phyloP scores from a whole-genome alignment of 108 stramenopile genomes.

The Discostella pseudostelligera region DNA sequence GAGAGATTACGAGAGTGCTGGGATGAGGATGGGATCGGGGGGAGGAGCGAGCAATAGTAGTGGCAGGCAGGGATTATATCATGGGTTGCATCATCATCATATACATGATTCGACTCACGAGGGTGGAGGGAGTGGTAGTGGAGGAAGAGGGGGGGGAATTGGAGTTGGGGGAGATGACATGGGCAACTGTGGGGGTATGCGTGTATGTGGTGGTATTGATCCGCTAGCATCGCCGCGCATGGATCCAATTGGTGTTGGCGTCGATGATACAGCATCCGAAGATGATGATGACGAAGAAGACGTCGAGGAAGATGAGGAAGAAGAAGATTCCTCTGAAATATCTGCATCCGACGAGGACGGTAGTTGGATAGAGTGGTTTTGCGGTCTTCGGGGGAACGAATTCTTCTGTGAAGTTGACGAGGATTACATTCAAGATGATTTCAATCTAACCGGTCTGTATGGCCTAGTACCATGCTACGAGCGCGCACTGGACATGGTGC shows the following conservation, averaged over 20 bases:
- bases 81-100: no score
- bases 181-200: neutral
- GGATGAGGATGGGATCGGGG: constrained; percentile 1
- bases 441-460: constrained; percentile 96
- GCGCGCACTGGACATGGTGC: constrained; percentile 98
- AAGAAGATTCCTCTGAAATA: constrained; percentile 81
- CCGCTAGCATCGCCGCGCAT: neutral
- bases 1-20: neutral
- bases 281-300: constrained; percentile 38
- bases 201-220: constrained; percentile 2
- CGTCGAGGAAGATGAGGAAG: constrained; percentile 75
- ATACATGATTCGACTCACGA: no score
- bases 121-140: neutral
- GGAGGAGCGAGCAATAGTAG: neutral
- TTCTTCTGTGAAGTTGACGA: constrained; percentile 98
- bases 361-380: constrained; percentile 99
- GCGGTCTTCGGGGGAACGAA: constrained; percentile 94
- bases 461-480: constrained; percentile 96
- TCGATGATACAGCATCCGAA: constrained; percentile 3
- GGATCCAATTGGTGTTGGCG: neutral
- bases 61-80: neutral
- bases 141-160: neutral
- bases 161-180: neutral
- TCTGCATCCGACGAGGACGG: constrained; percentile 91
- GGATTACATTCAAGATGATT: constrained; percentile 99